Base-by-base conservation (phyloP, 306 rosid genomes). In the Vigna reflexopilosa region DNA sequence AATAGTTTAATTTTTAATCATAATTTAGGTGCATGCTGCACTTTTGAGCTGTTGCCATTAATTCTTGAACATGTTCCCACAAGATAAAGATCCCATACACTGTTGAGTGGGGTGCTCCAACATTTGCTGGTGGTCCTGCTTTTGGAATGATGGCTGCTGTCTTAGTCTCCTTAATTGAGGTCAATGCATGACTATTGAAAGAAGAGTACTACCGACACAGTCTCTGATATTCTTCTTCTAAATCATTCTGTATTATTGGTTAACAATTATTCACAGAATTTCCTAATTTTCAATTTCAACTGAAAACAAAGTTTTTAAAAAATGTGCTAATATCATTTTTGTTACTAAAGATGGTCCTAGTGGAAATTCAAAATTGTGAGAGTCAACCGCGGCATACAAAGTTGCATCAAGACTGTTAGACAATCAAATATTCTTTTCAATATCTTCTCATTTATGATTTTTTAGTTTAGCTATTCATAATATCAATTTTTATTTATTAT, bases 61-160 rank as follows among this genome's bases (percentile, higher is more conserved):
- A 72, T 72, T 82, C 34, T 42, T 75, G 75, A 78, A 73, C 51
- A 81, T 83, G 13, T 49, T 76, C 76, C 44, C 62, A 44, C 88
- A 96, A 97, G 99, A 79, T 96, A 81, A 96, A 87, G 87, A 86
- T 96, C 34, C 99, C 98, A 71, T 96, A 93, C 73, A 97, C 99
- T 86, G 88, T 93, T 80, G 89, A 96, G 75, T 96, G 99, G 99
- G 97, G 98, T 73, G 98, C 96, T 75, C 98, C 99, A 40, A 96
- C 98, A 77, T 96, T 96, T 76, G 80, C 90, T 77, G 96, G 86
- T 24, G 98, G 97, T 30, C 98, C 93, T 87, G 89, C 96, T 63
- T 96, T 96, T 64, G 93, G 91, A 72, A 96, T 96, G 98, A 91
- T 89, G 93, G 98, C 98, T 75, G 98, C 98, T 75, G 98, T 88